Base-by-base conservation (phyloP, 306 rosid genomes). In the Vachellia pachyceras region DNA sequence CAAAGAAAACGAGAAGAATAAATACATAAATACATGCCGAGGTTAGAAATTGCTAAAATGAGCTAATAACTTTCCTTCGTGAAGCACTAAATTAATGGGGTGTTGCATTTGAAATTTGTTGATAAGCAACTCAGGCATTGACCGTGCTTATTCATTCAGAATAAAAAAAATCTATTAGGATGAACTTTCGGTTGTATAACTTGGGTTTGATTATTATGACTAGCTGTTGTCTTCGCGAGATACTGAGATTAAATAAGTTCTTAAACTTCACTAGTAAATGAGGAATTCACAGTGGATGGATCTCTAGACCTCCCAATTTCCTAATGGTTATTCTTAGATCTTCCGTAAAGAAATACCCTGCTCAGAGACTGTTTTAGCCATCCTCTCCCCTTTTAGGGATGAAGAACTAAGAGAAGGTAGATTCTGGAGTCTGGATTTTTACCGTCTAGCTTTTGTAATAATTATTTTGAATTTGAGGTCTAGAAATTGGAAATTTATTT, bases 401-500 rank as follows among this genome's bases (percentile, higher is more conserved):
- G 55, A 57, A 41, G 76, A 22, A 37, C 44, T 52, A 22, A 52
- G 85, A 15, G 70, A 78, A 66, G 37, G 1, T 50, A 50, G 57
- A 5, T 50, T 50, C 42, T 66, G 37, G 65, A n/a, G n/a, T 33
- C 23, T 39, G 65, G 47, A 52, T 46, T 41, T 37, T 17, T 39
- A 35, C 12, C 25, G 18, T 67, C 67, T 50, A 50, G 23, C 10
- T 63, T 74, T 54, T 67, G 49, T 64, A 18, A 42, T 15, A 50
- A 17, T 22, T 33, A 17, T 80, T 61, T 74, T 47, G 50, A 73
- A 58, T n/a, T n/a, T 60, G 42, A 9, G 22, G 25, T 72, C 18
- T 20, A n/a, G 75, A 69, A 23, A 25, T n/a, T 72, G 50, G 67
- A 80, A 42, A 66, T 77, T 41, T 77, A 54, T 64, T 66, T 44